Conservation (phyloP, 2,329 filamentous ascomycete genomes). For the Aureobasidium sp. region DNA sequence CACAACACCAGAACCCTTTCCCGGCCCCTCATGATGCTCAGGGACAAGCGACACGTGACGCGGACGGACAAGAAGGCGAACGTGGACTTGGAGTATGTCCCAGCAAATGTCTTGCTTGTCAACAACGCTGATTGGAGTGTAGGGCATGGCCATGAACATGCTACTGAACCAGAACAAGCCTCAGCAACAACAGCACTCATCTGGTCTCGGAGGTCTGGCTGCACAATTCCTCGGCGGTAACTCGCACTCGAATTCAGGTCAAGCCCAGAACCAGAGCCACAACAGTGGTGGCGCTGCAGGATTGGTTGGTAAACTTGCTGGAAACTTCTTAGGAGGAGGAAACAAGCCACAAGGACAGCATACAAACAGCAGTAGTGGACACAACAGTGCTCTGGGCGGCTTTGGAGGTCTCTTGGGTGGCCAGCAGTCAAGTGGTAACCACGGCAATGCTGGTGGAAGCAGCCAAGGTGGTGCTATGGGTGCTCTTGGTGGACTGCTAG, state of each 20-base stretch:
- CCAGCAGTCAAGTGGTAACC: conserved; percentile 17
- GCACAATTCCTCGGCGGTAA: conserved; percentile 24
- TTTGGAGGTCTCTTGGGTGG: conserved; percentile 19
- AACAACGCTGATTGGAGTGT: not conserved
- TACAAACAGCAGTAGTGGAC: conserved; percentile 15
- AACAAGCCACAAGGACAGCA: conserved; percentile 16
- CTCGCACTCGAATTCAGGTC: conserved; percentile 14
- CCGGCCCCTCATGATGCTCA: conserved; percentile 22
- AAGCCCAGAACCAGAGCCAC: conserved; percentile 3
- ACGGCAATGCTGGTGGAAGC: not conserved
- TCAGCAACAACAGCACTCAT: conserved; percentile 16
- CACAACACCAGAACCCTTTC: conserved; percentile 28
- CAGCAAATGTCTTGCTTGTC: not conserved
- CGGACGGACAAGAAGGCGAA: conserved; percentile 22
- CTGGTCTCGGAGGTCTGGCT: conserved; percentile 25
- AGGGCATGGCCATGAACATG: conserved; percentile 23
- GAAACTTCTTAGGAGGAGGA: conserved; percentile 17
- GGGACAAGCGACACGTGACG: conserved; percentile 20
- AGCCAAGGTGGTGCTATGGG: conserved; percentile 13
- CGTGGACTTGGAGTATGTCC: conserved; percentile 20
- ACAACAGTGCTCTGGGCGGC: conserved; percentile 14
- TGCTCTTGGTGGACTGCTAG: conserved; percentile 18
- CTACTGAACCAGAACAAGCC: conserved; percentile 25
- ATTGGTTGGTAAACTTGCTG: conserved; percentile 20
- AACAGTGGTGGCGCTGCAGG: conserved; percentile 17